These are phyloP conservation scores for Agrostemma githago DNA, from an alignment of 148 eudicot genomes.

Conservation along the genomic window DNA sequence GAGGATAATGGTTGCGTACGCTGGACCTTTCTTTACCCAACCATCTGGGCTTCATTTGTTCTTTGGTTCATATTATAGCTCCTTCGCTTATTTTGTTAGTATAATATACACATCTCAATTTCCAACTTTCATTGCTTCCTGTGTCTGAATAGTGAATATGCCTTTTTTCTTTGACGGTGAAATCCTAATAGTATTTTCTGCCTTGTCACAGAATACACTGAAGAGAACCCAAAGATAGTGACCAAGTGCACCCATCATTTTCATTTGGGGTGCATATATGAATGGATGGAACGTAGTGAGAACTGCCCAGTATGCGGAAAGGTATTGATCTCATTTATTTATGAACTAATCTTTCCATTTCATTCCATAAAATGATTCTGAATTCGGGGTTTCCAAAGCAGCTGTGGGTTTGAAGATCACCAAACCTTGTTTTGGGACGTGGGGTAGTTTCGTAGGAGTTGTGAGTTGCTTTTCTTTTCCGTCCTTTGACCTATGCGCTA, in stretches of 20 bases:
- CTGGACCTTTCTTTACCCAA: background rate
- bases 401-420: background rate
- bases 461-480: background rate
- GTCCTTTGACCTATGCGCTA: background rate
- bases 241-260: slow-evolving; percentile 90
- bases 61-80: background rate
- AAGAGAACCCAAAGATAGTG: slow-evolving; percentile 83
- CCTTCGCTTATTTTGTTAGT: background rate
- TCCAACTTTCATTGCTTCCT: background rate
- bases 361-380: background rate
- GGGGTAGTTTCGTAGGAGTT: background rate
- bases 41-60: background rate
- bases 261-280: slow-evolving; percentile 92
- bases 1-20: background rate
- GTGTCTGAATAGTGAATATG: background rate
- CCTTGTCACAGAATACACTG: slow-evolving; percentile 64
- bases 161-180: background rate
- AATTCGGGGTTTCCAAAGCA: background rate
- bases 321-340: slow-evolving; percentile 39
- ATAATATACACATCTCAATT: background rate
- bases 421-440: background rate
- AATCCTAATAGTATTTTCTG: slow-evolving; percentile 7
- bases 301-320: slow-evolving; percentile 94
- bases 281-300: slow-evolving; percentile 99
- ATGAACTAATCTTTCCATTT: background rate